phyloP scores from a whole-genome alignment of 2,329 filamentous ascomycete genomes.

The Scleromitrula shiraiana region DNA sequence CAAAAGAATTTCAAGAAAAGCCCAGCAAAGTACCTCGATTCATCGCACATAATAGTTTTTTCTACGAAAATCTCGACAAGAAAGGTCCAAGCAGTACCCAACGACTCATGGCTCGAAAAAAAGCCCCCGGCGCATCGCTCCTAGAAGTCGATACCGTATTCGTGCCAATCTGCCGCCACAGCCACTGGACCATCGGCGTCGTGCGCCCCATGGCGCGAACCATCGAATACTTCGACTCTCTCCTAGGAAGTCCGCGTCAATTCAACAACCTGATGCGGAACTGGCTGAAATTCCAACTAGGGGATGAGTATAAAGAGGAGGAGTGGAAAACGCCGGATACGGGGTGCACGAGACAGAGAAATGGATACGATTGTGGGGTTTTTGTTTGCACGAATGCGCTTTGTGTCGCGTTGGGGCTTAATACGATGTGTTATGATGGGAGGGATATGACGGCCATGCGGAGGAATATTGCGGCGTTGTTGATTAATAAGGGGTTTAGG shows the following conservation, averaged over 20 bases:
- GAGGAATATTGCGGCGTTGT: slow-evolving; percentile 52
- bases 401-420: slow-evolving; percentile 39
- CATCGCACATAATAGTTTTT: slow-evolving; percentile 57
- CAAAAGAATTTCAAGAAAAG: slow-evolving; percentile 22
- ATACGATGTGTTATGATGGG: slow-evolving; percentile 38
- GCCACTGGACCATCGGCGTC: slow-evolving; percentile 66
- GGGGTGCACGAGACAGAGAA: slow-evolving; percentile 49
- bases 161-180: slow-evolving; percentile 56
- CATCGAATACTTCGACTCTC: slow-evolving; percentile 63
- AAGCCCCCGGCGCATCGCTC: slow-evolving; percentile 52
- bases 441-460: slow-evolving; percentile 52
- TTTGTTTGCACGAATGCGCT: slow-evolving; percentile 68
- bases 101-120: slow-evolving; percentile 49
- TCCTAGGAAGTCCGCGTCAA: slow-evolving; percentile 36
- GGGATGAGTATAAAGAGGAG: slow-evolving; percentile 42
- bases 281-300: slow-evolving; percentile 53
- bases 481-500: slow-evolving; percentile 59
- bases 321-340: slow-evolving; percentile 52
- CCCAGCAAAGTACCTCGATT: slow-evolving; percentile 48
- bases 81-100: slow-evolving; percentile 41
- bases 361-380: slow-evolving; percentile 69
- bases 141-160: slow-evolving; percentile 59
- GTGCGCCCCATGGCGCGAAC: slow-evolving; percentile 52
- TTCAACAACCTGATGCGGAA: slow-evolving; percentile 38
- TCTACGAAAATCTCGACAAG: slow-evolving; percentile 48